Conservation (phyloP, 2,329 filamentous ascomycete species). For the Trichoderma sp. region DNA sequence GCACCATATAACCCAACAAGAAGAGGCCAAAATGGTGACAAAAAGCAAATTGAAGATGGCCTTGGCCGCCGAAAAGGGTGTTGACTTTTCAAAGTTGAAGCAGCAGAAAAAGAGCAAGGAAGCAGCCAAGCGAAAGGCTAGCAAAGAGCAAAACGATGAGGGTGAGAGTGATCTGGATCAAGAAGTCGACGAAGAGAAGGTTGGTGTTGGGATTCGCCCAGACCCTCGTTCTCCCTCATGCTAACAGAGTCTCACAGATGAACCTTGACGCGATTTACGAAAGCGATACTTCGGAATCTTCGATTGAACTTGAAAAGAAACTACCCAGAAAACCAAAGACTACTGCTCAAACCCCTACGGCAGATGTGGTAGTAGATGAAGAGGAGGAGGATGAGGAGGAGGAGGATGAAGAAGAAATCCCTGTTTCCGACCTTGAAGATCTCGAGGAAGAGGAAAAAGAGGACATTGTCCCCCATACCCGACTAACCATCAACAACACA, state of each 20-base stretch:
- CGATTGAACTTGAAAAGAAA: constrained; percentile 76
- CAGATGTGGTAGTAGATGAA: constrained; percentile 48
- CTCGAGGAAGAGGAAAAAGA: constrained; percentile 76
- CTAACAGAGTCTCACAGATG: constrained; percentile 39
- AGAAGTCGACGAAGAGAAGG: constrained; percentile 37
- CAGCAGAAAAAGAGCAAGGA: constrained; percentile 52
- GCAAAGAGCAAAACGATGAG: constrained; percentile 30
- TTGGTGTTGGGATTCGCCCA: neutral
- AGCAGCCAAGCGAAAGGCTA: constrained; percentile 44
- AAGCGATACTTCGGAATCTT: constrained; percentile 66
- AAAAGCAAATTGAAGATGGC: constrained; percentile 57
- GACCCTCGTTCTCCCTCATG: no score
- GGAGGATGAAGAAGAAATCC: constrained; percentile 77
- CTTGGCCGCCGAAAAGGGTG: constrained; percentile 56
- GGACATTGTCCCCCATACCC: constrained; percentile 86
- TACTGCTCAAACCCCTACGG: constrained; percentile 19
- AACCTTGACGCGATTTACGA: constrained; percentile 61
- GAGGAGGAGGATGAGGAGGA: constrained; percentile 56
- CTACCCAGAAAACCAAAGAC: constrained; percentile 50
- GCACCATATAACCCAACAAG: neutral
- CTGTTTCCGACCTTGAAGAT: constrained; percentile 83
- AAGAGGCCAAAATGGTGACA: constrained; percentile 43
- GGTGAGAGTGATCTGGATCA: constrained; percentile 43
- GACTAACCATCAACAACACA: constrained; percentile 96
- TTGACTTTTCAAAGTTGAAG: constrained; percentile 55